phyloP scores from a whole-genome alignment of 164 flowering plant genomes.

The Vitis rotundifolia region DNA sequence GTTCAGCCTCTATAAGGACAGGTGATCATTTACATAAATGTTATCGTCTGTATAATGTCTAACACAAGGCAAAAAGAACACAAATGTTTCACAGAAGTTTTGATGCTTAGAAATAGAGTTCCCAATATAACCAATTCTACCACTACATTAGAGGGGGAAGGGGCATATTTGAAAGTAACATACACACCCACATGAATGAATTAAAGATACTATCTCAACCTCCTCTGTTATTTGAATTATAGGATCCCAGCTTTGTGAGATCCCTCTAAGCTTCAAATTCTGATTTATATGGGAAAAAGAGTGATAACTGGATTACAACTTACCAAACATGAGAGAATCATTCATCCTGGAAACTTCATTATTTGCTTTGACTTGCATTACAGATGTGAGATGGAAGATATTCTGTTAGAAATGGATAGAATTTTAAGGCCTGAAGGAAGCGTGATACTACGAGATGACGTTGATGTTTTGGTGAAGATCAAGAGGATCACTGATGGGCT shows the following conservation, averaged over 20 bases:
- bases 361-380: neutral
- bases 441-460: slow-evolving; percentile 54
- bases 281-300: too few relatives aligned
- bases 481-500: slow-evolving; percentile 40
- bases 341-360: neutral
- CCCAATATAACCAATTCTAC: too few relatives aligned
- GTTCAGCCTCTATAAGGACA: slow-evolving; percentile 49
- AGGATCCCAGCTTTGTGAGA: too few relatives aligned
- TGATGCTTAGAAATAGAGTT: neutral
- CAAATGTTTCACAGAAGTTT: neutral
- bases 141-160: too few relatives aligned
- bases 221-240: too few relatives aligned
- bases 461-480: slow-evolving; percentile 47
- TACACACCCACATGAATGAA: too few relatives aligned
- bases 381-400: slow-evolving; percentile 66
- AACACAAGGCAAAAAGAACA: neutral
- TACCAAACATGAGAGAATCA: too few relatives aligned
- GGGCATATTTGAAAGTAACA: too few relatives aligned
- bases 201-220: too few relatives aligned
- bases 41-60: too few relatives aligned
- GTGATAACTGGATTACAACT: too few relatives aligned
- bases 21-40: slow-evolving; percentile 20
- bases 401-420: slow-evolving; percentile 67
- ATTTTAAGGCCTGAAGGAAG: slow-evolving; percentile 62
- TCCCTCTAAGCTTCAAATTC: too few relatives aligned